phyloP scores from a whole-genome alignment of 192 early-diverging fungal genomes.

The Rhizophagus prolifer region DNA sequence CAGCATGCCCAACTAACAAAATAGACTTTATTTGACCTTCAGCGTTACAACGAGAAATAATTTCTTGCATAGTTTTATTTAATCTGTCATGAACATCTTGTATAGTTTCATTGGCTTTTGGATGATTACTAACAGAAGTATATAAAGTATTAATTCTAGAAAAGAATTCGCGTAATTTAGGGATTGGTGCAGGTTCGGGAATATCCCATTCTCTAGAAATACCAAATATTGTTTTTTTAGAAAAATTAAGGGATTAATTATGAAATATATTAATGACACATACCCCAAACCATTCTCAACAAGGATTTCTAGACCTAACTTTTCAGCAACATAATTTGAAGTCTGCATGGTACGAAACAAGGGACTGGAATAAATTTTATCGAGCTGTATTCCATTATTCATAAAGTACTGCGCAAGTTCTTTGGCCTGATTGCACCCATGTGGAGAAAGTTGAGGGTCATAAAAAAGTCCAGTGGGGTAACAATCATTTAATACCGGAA shows the following conservation, averaged over 20 bases:
- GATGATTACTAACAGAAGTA: neutral
- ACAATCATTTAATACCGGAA: neutral
- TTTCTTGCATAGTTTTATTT: neutral
- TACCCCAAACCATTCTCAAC: too few relatives aligned
- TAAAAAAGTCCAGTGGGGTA: neutral
- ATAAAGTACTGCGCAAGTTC: constrained; percentile 6
- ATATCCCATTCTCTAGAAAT: too few relatives aligned
- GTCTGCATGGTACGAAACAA: too few relatives aligned
- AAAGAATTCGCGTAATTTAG: neutral
- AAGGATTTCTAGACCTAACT: too few relatives aligned
- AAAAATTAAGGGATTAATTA: too few relatives aligned
- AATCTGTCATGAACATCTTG: neutral
- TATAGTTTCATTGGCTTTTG: neutral
- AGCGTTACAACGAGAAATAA: neutral
- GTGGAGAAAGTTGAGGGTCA: constrained; percentile 3
- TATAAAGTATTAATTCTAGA: neutral
- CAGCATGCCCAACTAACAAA: neutral
- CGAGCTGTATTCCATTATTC: too few relatives aligned
- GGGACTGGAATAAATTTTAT: too few relatives aligned
- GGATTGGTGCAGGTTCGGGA: neutral
- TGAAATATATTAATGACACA: too few relatives aligned
- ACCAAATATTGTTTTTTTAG: too few relatives aligned
- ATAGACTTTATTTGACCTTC: neutral
- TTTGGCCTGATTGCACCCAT: neutral
- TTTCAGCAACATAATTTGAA: too few relatives aligned